These are phyloP conservation scores for Gossypium davidsonii DNA, from an alignment of 441 rosid genomes.

Conservation along the genomic window DNA sequence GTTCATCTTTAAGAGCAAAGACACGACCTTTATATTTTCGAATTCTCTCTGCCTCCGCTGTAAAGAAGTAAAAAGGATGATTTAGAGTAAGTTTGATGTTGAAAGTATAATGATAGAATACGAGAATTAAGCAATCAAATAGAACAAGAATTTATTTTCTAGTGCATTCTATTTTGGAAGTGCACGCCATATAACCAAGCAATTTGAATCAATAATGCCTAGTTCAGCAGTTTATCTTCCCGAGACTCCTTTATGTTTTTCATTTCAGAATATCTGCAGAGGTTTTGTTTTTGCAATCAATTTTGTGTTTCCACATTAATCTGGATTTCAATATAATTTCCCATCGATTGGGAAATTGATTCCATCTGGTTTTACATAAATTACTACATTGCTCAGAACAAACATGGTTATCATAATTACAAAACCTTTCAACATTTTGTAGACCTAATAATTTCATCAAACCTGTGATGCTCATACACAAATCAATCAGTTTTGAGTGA, in stretches of 20 bases:
- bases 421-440: background rate
- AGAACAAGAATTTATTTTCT: background rate
- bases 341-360: background rate
- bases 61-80: background rate
- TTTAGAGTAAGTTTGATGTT: background rate
- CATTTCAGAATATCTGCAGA: background rate
- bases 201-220: background rate
- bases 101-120: background rate
- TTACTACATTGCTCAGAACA: background rate
- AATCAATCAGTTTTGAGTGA: background rate
- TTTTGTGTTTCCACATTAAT: background rate
- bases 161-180: background rate
- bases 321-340: background rate
- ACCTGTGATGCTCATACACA: background rate
- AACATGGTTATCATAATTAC: background rate
- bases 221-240: background rate
- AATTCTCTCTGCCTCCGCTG: constrained; percentile 96
- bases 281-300: background rate
- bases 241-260: background rate
- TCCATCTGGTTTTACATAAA: background rate
- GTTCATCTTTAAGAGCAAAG: constrained; percentile 87
- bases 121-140: background rate
- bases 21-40: constrained; percentile 80
- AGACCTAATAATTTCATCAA: background rate
- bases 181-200: background rate